These are phyloP conservation scores for Aspergillus sp. DNA, from an alignment of 2,329 filamentous ascomycete genomes.

Conservation along the genomic window DNA sequence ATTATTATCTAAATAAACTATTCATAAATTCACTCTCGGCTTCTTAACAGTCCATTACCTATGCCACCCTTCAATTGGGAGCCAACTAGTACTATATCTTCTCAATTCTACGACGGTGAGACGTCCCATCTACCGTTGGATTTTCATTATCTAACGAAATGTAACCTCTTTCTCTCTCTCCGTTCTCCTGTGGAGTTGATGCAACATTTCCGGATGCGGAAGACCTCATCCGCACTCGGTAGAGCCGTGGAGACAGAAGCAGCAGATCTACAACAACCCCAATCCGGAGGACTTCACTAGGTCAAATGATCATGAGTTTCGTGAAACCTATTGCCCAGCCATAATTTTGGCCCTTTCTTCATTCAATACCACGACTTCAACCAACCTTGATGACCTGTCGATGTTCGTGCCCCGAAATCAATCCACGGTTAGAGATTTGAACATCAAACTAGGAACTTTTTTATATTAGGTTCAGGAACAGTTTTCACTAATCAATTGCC, in stretches of 20 bases:
- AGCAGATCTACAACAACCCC: neutral
- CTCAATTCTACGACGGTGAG: neutral
- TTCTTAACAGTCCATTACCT: too few relatives aligned
- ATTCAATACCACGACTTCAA: neutral
- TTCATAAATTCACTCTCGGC: neutral
- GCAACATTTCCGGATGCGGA: neutral
- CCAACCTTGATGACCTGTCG: neutral
- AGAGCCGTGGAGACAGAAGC: neutral
- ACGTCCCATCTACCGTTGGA: too few relatives aligned
- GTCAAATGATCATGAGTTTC: neutral
- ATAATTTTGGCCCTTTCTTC: neutral
- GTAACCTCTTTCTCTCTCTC: neutral
- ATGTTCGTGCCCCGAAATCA: neutral
- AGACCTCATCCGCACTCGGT: neutral
- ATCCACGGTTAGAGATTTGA: neutral
- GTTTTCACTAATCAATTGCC: neutral
- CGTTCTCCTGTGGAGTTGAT: neutral
- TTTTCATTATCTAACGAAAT: neutral
- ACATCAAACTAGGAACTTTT: neutral
- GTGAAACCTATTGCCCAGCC: neutral
- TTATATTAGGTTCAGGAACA: neutral
- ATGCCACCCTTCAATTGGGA: too few relatives aligned
- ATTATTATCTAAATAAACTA: neutral
- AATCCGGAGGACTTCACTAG: neutral
- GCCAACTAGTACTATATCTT: neutral